phyloP scores from a whole-genome alignment of 2,329 filamentous ascomycete species.

The Bipolaris sorokiniana region DNA sequence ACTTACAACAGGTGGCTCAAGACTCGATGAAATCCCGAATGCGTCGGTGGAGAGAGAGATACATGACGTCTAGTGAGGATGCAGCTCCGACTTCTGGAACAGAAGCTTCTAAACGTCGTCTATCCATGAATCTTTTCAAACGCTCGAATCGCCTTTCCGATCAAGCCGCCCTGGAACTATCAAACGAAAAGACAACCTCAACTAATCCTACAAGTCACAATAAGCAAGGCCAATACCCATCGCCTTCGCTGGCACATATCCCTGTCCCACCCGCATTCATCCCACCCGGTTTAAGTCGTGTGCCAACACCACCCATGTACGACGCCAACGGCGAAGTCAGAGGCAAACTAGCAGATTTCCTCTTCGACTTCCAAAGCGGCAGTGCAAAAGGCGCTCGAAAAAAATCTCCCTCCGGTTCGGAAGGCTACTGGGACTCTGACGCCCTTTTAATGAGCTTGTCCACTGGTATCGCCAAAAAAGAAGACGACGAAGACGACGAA shows the following conservation, averaged over 20 bases:
- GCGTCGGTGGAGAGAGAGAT: slow-evolving; percentile 30
- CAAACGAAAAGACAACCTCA: slow-evolving; percentile 4
- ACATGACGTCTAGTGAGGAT: slow-evolving; percentile 23
- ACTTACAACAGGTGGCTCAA: slow-evolving; percentile 26
- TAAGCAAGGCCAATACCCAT: not conserved
- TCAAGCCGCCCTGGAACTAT: slow-evolving; percentile 6
- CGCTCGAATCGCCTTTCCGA: slow-evolving; percentile 25
- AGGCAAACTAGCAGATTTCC: slow-evolving; percentile 42
- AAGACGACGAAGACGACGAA: slow-evolving; percentile 28
- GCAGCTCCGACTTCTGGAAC: slow-evolving; percentile 11
- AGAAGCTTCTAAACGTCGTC: slow-evolving; percentile 7
- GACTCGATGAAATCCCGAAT: slow-evolving; percentile 14
- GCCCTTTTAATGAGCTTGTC: slow-evolving; percentile 44
- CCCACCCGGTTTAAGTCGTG: slow-evolving; percentile 34
- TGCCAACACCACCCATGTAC: slow-evolving; percentile 37
- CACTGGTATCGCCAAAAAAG: slow-evolving; percentile 15
- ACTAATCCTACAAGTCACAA: not conserved
- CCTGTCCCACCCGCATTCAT: slow-evolving; percentile 31
- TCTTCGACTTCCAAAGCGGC: slow-evolving; percentile 36
- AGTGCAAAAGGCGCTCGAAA: slow-evolving; percentile 1
- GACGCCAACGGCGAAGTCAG: slow-evolving; percentile 33
- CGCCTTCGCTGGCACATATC: slow-evolving; percentile 22
- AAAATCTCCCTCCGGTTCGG: slow-evolving; percentile 18
- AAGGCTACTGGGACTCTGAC: slow-evolving; percentile 46
- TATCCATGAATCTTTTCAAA: slow-evolving; percentile 28